Percentiles rank a stretch among this genome's conserved stretches.
Evolutionary conservation across 768 basidiomycete genomes (phyloP).

Genomic region (Fibroporia radiculosa): DNA sequence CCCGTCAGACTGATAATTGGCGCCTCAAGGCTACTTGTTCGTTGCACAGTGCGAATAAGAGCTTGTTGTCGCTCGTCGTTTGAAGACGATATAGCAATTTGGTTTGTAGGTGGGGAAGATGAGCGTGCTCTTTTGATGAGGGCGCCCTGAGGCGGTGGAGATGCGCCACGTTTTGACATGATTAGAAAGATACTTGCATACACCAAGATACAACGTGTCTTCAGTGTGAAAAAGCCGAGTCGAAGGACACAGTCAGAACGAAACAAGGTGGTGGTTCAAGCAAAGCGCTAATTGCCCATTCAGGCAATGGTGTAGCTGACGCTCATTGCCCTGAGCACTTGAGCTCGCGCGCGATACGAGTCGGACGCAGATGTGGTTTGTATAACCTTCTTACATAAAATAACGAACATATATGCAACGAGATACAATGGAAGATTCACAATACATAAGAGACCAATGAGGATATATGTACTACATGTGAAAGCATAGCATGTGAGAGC

Average conservation of each 20-base stretch:
- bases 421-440: background rate
- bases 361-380: no score
- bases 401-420: background rate
- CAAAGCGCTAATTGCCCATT: no score
- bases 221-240: background rate
- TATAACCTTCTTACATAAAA: no score
- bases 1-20: slow-evolving; percentile 90
- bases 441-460: background rate
- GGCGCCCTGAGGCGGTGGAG: slow-evolving; percentile 45
- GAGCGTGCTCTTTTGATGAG: slow-evolving; percentile 58
- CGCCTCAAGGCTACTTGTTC: slow-evolving; percentile 89
- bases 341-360: no score
- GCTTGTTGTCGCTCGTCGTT: slow-evolving; percentile 70
- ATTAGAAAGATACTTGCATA: no score
- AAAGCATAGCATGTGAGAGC: background rate
- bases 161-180: slow-evolving; percentile 70
- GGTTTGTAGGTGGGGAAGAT: slow-evolving; percentile 45
- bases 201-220: no score
- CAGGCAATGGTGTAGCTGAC: no score
- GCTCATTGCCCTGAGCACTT: no score
- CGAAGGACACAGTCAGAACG: background rate
- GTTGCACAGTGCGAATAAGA: slow-evolving; percentile 75
- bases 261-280: no score
- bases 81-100: slow-evolving; percentile 71
- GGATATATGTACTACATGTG: background rate